A percentile compares a stretch with the other conserved stretches of the same genome.
Conservation (phyloP, 164 flowering plant genomes). For the Magnolia changhungtana region DNA sequence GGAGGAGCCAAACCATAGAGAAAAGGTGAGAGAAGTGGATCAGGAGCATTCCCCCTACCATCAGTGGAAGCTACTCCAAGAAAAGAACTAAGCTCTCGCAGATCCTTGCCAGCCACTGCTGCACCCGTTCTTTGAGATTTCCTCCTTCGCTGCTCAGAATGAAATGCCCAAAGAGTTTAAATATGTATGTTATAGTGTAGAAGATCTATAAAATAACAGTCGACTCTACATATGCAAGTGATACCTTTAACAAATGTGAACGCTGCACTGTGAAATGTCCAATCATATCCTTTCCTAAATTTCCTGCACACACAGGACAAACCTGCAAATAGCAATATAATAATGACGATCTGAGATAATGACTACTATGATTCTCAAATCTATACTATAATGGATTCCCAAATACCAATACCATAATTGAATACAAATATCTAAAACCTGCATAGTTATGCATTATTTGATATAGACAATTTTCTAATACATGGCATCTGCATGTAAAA, state of each 20-base stretch:
- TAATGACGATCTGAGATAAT: background rate
- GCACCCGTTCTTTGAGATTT: constrained; percentile 51
- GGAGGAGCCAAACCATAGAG: constrained; percentile 31
- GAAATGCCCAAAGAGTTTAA: constrained; percentile 3
- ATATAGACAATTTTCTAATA: too few relatives aligned
- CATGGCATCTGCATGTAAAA: too few relatives aligned
- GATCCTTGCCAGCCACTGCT: constrained; percentile 41
- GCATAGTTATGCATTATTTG: too few relatives aligned
- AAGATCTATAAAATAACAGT: background rate
- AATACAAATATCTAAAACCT: too few relatives aligned
- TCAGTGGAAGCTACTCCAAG: constrained; percentile 29
- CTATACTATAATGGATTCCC: too few relatives aligned
- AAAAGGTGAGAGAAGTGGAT: constrained; percentile 72
- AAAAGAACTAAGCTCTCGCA: constrained; percentile 41
- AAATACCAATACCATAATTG: too few relatives aligned
- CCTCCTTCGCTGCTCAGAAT: constrained; percentile 48
- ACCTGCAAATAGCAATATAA: constrained; percentile 45
- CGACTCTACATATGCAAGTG: background rate
- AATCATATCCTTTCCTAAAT: constrained; percentile 64
- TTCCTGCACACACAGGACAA: constrained; percentile 87
- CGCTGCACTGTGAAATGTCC: constrained; percentile 73
- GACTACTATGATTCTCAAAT: too few relatives aligned
- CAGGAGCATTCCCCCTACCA: constrained; percentile 33
- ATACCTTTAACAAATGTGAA: constrained; percentile 66
- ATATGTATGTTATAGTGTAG: background rate